These are phyloP conservation scores for Cystobasidium pallidum DNA, from an alignment of 1,284 basidiomycete species.

Conservation along the genomic window DNA sequence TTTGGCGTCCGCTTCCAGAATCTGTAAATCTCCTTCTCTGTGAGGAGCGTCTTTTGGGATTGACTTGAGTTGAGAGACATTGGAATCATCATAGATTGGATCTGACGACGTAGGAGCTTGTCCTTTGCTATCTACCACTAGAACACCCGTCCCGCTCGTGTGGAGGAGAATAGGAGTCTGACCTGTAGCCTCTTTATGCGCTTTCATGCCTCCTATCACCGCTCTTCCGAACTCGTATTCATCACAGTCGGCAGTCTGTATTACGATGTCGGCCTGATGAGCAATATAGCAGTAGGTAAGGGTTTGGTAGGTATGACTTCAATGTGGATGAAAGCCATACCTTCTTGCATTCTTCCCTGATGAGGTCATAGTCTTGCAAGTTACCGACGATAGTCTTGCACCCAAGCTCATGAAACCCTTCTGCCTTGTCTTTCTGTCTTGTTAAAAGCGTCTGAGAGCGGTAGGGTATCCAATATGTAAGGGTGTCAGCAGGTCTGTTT, in stretches of 20 bases:
- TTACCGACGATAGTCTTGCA: constrained; percentile 29
- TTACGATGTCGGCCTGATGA: constrained; percentile 54
- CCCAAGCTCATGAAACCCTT: constrained; percentile 30
- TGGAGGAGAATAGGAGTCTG: constrained; percentile 56
- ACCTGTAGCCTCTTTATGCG: constrained; percentile 54
- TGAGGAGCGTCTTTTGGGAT: constrained; percentile 51
- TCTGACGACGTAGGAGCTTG: constrained; percentile 37
- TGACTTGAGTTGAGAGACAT: constrained; percentile 54
- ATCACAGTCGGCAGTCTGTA: constrained; percentile 57
- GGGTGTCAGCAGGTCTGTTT: neutral
- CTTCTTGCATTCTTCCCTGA: constrained; percentile 31
- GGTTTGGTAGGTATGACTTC: too few species aligned
- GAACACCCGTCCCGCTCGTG: constrained; percentile 57
- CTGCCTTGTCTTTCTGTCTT: constrained; percentile 28
- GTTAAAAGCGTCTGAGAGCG: constrained; percentile 20
- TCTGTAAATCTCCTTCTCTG: constrained; percentile 55
- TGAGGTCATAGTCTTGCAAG: constrained; percentile 25
- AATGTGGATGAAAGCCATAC: neutral
- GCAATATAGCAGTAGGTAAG: too few species aligned
- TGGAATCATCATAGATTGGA: constrained; percentile 48
- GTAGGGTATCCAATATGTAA: neutral
- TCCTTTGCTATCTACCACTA: constrained; percentile 52
- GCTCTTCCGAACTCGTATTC: constrained; percentile 53
- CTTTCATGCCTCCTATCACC: constrained; percentile 55
- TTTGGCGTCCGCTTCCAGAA: constrained; percentile 55